These are phyloP conservation scores for Neonectria sp. DNA, from an alignment of 2,329 filamentous ascomycete genomes.

Conservation along the genomic window DNA sequence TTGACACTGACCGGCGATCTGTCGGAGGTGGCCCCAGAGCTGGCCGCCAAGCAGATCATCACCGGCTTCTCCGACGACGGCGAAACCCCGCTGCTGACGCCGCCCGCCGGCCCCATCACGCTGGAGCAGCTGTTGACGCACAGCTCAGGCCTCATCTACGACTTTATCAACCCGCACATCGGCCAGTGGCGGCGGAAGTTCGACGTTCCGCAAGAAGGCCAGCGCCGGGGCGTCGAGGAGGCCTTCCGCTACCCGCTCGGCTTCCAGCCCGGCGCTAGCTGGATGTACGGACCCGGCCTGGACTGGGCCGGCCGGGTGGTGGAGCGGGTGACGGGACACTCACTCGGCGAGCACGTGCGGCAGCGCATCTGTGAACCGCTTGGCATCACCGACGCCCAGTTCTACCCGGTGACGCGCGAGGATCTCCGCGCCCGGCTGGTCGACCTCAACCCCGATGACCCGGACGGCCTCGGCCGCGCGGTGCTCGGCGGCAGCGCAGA, in stretches of 20 bases:
- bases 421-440: slow-evolving; percentile 54
- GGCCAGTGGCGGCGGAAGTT: slow-evolving; percentile 55
- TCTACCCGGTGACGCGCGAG: slow-evolving; percentile 56
- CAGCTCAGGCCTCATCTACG: slow-evolving; percentile 64
- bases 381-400: slow-evolving; percentile 56
- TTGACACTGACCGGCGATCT: slow-evolving; percentile 64
- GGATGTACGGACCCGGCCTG: slow-evolving; percentile 64
- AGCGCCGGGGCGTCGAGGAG: slow-evolving; percentile 56
- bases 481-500: slow-evolving; percentile 53
- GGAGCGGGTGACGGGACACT: slow-evolving; percentile 60
- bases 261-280: slow-evolving; percentile 66
- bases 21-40: slow-evolving; percentile 60
- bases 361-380: slow-evolving; percentile 61
- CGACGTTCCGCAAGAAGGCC: slow-evolving; percentile 31
- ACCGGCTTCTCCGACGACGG: slow-evolving; percentile 61
- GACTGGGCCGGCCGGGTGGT: slow-evolving; percentile 70
- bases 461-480: slow-evolving; percentile 52
- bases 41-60: slow-evolving; percentile 63
- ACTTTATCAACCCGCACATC: slow-evolving; percentile 56
- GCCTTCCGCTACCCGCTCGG: slow-evolving; percentile 60
- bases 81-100: slow-evolving; percentile 54
- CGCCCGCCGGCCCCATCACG: slow-evolving; percentile 58
- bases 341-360: slow-evolving; percentile 61
- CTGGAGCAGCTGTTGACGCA: slow-evolving; percentile 67
- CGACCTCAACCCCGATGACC: slow-evolving; percentile 57